Percentiles rank a stretch among this genome's conserved stretches.
Evolutionary conservation across 2,329 filamentous ascomycete genomes (phyloP).

Genomic region (Trichoderma aggressivum): DNA sequence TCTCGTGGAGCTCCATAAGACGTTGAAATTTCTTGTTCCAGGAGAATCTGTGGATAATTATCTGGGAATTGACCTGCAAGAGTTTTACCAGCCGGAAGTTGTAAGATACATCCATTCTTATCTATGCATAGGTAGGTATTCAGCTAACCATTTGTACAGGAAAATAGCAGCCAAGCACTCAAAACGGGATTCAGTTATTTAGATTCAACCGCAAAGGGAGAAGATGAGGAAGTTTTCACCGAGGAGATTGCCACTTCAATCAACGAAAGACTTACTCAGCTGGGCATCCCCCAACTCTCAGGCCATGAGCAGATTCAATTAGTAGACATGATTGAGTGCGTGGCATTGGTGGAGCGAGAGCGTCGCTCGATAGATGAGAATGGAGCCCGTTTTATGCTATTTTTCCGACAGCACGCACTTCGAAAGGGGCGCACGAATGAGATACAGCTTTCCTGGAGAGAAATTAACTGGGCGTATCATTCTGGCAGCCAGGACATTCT

Average conservation of each 20-base stretch:
- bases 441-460: constrained; percentile 68
- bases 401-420: constrained; percentile 77
- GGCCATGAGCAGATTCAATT: constrained; percentile 83
- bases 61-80: constrained; percentile 60
- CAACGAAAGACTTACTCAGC: constrained; percentile 70
- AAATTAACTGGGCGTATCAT: constrained; percentile 83
- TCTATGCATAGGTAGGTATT: background rate
- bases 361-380: constrained; percentile 88
- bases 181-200: background rate
- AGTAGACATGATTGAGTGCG: constrained; percentile 79
- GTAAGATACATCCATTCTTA: background rate
- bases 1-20: constrained; percentile 67
- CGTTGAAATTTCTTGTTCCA: constrained; percentile 77
- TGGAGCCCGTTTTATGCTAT: constrained; percentile 80
- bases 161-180: background rate
- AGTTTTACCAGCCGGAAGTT: constrained; percentile 47
- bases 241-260: constrained; percentile 68
- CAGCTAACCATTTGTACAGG: background rate
- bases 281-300: constrained; percentile 75
- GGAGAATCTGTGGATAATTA: constrained; percentile 79
- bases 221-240: constrained; percentile 54
- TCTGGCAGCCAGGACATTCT: constrained; percentile 86
- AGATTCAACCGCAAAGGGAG: background rate
- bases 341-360: constrained; percentile 79
- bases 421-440: constrained; percentile 63